phyloP scores from a whole-genome alignment of 345 rosid genomes.

The Syzygium jambos region DNA sequence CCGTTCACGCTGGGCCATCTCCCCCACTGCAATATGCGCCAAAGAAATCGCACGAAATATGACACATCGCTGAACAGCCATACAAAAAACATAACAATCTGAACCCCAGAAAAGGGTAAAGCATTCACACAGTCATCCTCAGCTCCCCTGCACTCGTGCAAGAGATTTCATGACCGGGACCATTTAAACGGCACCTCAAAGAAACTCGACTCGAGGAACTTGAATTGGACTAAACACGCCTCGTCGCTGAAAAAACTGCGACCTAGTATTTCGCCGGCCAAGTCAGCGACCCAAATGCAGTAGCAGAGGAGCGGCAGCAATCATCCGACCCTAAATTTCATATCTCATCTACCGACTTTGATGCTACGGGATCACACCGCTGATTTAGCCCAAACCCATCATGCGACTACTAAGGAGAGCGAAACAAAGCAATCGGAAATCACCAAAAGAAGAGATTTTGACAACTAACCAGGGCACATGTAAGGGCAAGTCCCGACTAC shows the following conservation, averaged over 20 bases:
- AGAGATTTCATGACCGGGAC: background rate
- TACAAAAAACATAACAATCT: background rate
- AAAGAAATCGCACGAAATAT: background rate
- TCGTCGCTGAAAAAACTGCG: background rate
- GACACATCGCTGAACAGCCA: background rate
- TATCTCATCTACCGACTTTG: background rate
- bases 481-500: conserved; percentile 69
- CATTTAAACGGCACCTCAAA: background rate
- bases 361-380: background rate
- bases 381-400: background rate
- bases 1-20: conserved; percentile 68
- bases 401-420: background rate
- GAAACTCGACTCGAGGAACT: background rate
- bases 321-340: background rate
- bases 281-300: background rate
- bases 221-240: background rate
- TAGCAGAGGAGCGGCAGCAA: background rate
- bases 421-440: background rate
- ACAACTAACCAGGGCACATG: conserved; percentile 81
- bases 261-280: background rate
- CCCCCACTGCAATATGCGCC: conserved; percentile 32
- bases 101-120: background rate
- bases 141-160: background rate
- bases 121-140: background rate
- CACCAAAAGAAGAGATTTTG: background rate